These are phyloP conservation scores for Trifolium dubium DNA, from an alignment of 306 rosid genomes.

Conservation along the genomic window DNA sequence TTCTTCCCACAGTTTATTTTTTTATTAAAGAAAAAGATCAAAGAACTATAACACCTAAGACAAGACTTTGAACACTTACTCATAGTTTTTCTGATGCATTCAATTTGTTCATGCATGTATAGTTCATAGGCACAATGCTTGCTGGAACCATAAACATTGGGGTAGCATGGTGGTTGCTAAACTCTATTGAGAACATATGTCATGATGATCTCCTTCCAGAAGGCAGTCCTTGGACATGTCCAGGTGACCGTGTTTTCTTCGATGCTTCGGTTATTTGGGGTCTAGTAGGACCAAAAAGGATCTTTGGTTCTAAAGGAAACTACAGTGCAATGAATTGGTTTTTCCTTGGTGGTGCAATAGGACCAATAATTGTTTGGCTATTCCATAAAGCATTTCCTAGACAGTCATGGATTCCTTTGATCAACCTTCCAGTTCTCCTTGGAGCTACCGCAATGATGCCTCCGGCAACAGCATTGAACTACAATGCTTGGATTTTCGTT, in stretches of 20 bases:
- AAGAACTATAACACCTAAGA: not conserved
- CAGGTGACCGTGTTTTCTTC: constrained; percentile 72
- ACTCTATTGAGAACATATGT: constrained; percentile 62
- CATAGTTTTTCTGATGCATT: constrained; percentile 26
- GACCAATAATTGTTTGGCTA: constrained; percentile 74
- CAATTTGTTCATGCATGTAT: constrained; percentile 29
- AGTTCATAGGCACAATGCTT: constrained; percentile 80
- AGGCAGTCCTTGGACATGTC: constrained; percentile 88
- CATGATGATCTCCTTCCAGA: constrained; percentile 59
- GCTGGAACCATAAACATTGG: constrained; percentile 84
- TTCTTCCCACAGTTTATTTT: constrained; percentile 4
- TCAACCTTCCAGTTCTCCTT: constrained; percentile 83
- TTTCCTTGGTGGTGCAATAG: constrained; percentile 79
- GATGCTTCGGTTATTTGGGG: constrained; percentile 95
- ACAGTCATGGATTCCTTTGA: constrained; percentile 77
- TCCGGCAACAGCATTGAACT: constrained; percentile 78
- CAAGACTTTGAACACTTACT: not conserved
- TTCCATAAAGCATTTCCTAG: constrained; percentile 69
- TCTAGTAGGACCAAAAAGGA: constrained; percentile 69
- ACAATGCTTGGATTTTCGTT: constrained; percentile 70
- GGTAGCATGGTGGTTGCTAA: constrained; percentile 82
- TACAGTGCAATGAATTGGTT: constrained; percentile 79
- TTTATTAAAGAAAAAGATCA: constrained; percentile 25
- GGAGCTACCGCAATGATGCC: constrained; percentile 87
- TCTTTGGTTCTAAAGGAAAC: constrained; percentile 73